Evolutionary conservation across 345 rosid genomes (phyloP), one percentile per base, ranked within the genome.

Genomic region (thale cress (Arabidopsis thaliana)): DNA sequence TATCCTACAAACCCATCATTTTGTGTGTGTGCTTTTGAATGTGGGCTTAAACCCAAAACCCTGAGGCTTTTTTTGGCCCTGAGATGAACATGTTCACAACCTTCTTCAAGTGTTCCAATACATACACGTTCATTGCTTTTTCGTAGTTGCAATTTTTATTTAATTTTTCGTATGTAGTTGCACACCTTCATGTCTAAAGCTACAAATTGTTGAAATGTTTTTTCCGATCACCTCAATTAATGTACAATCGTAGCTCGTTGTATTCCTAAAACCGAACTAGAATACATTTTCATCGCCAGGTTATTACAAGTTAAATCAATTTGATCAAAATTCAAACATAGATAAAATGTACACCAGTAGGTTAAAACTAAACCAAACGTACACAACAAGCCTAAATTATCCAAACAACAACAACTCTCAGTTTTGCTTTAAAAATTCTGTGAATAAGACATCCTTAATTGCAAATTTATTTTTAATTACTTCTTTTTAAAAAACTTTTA

Each of bases 11-110:
- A 20, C 45, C 20, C 20, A 38, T 60, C 48, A 38, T 16, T n/a
- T 57, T 33, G 20, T 16, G 20, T 33, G 60, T 8, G 6, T 57
- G 6, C 7, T 20, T 62, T 8, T 7, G 3, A 3, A 13, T n/a
- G 12, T 75, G 79, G 79, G 67, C 79, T 68, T 59, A 40, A 51
- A 64, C 63, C 64, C 69, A 59, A 59, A 25, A 0, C 0, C 2
- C 1, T 5, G 59, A 30, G 6, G 36, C 36, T 10, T 34, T 16
- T 16, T 14, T 9, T 0, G 68, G n/a, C 9, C 53, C 12, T 3
- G 20, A 37, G 6, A n/a, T 48, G 38, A 50, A 58, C 50, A 49
- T 46, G 30, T 59, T 59, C 48, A 9, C 36, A 24, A 23, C 49
- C 40, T 59, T 57, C 22, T 42, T 44, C 42, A 44, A 56, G 13